phyloP scores from a whole-genome alignment of 306 rosid species.

The Quercus mongolica region DNA sequence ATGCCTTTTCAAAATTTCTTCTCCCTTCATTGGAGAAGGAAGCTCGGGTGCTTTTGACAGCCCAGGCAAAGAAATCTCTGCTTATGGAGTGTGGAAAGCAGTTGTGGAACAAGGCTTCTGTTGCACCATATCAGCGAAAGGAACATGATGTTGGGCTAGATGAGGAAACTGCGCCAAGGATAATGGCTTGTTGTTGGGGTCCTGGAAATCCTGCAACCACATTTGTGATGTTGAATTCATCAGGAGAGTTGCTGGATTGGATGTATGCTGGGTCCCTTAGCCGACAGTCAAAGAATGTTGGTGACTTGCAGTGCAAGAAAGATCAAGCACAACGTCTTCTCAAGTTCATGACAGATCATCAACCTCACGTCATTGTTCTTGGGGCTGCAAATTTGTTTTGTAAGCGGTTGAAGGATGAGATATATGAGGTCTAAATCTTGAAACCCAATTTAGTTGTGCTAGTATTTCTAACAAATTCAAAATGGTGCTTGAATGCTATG shows the following conservation, averaged over 20 bases:
- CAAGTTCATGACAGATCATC: conserved; percentile 99
- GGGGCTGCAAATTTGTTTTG: conserved; percentile 95
- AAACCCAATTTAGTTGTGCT: no score
- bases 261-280: conserved; percentile 87
- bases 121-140: conserved; percentile 90
- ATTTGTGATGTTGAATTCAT: conserved; percentile 95
- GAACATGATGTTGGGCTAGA: conserved; percentile 75
- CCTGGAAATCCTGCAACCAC: conserved; percentile 96
- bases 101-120: conserved; percentile 83
- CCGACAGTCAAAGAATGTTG: conserved; percentile 66
- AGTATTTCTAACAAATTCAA: no score
- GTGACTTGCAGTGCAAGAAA: conserved; percentile 87
- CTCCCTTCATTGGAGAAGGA: conserved; percentile 95
- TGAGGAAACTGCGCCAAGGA: conserved; percentile 93
- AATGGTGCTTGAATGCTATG: no score
- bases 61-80: conserved; percentile 77
- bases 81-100: conserved; percentile 81
- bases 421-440: conserved; percentile 62
- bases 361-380: conserved; percentile 92
- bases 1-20: conserved; percentile 77
- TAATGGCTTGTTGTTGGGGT: conserved; percentile 99
- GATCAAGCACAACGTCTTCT: conserved; percentile 87
- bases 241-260: conserved; percentile 92
- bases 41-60: conserved; percentile 67
- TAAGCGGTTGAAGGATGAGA: conserved; percentile 89